phyloP scores from a whole-genome alignment of 2,329 filamentous ascomycete genomes.

The Sporothrix mexicana region DNA sequence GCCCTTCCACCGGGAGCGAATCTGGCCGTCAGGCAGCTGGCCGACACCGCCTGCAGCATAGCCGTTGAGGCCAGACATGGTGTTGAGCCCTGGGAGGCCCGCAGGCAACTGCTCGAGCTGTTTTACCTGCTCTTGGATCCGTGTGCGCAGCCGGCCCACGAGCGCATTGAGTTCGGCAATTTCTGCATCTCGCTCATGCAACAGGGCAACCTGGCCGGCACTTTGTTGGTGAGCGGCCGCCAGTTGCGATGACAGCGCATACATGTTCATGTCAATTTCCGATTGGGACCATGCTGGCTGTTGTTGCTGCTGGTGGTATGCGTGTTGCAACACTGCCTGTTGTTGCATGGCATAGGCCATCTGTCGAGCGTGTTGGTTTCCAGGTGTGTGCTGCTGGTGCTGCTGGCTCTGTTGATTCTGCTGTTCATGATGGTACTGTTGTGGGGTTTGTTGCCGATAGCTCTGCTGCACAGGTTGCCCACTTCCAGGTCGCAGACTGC shows the following conservation, averaged over 20 bases:
- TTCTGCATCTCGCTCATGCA: slow-evolving; percentile 28
- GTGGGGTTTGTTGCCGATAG: not conserved
- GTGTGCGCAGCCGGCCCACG: slow-evolving; percentile 30
- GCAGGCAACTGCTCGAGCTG: slow-evolving; percentile 28
- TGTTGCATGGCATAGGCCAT: not conserved
- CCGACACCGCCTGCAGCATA: not conserved
- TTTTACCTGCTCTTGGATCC: slow-evolving; percentile 30
- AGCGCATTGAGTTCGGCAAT: slow-evolving; percentile 26
- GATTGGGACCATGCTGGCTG: slow-evolving; percentile 12
- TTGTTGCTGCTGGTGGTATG: slow-evolving; percentile 15
- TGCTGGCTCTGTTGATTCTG: not conserved
- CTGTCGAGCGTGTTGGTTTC: not conserved
- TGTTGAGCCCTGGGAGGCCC: not conserved
- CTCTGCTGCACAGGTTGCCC: not conserved
- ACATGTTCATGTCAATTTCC: slow-evolving; percentile 6
- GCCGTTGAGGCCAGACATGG: not conserved
- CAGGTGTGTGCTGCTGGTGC: not conserved
- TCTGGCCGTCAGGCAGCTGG: slow-evolving; percentile 30
- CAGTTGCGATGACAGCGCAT: slow-evolving; percentile 13
- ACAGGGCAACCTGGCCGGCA: slow-evolving; percentile 1
- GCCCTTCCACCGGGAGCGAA: slow-evolving; percentile 29
- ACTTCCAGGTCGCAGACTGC: slow-evolving; percentile 11
- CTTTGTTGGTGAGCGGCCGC: slow-evolving; percentile 26
- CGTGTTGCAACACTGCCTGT: not conserved
- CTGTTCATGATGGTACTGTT: not conserved